These are phyloP conservation scores for Aspergillus conjunctus DNA, from an alignment of 495 filamentous ascomycete species.

Conservation along the genomic window DNA sequence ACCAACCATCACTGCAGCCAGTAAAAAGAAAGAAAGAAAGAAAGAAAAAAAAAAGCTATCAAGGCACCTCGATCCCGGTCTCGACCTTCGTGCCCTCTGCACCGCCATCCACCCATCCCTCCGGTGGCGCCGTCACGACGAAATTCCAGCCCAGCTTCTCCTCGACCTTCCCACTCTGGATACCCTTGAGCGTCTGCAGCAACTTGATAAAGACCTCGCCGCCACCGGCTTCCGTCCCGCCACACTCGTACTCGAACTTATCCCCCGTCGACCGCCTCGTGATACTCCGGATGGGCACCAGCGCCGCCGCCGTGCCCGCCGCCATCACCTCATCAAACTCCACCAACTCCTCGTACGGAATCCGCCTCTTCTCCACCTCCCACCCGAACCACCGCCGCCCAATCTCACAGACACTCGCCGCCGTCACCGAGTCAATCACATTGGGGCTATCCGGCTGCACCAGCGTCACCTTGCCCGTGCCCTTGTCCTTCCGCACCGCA, in stretches of 20 bases:
- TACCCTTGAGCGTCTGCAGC: constrained; percentile 74
- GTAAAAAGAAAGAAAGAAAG: no score
- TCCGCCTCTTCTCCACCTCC: constrained; percentile 63
- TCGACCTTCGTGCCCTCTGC: constrained; percentile 27
- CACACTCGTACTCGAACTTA: constrained; percentile 65
- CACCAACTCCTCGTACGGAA: constrained; percentile 77
- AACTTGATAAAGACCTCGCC: constrained; percentile 71
- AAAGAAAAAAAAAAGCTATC: not conserved
- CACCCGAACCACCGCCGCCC: constrained; percentile 63
- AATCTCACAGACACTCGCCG: constrained; percentile 69
- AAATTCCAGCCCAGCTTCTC: constrained; percentile 75
- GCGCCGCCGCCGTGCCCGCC: constrained; percentile 86
- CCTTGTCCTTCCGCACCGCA: constrained; percentile 59
- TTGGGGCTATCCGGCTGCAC: constrained; percentile 78
- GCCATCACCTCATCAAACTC: constrained; percentile 85
- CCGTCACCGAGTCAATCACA: constrained; percentile 83
- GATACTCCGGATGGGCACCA: constrained; percentile 90
- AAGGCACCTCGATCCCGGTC: constrained; percentile 35
- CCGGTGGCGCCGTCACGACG: constrained; percentile 37
- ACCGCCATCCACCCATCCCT: constrained; percentile 33
- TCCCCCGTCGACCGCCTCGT: constrained; percentile 67
- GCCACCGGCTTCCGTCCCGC: constrained; percentile 66
- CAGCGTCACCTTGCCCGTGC: constrained; percentile 62
- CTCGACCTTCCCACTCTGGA: constrained; percentile 76
- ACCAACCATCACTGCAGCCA: no score